These are phyloP conservation scores for Penicillium sp. DNA, from an alignment of 2,329 filamentous ascomycete genomes.

Conservation along the genomic window DNA sequence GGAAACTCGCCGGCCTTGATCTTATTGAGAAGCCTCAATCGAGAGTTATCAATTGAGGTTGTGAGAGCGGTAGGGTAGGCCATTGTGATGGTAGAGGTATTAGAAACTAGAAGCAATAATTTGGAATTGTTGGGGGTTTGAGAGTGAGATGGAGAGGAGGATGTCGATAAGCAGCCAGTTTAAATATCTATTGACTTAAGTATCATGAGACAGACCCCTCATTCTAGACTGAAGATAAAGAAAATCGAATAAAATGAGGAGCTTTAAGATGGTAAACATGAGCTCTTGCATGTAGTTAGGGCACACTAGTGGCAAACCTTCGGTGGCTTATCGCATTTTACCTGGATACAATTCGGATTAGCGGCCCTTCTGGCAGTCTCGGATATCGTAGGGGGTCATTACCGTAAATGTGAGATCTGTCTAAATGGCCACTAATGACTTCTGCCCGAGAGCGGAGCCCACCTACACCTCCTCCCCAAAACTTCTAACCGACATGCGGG, in stretches of 20 bases:
- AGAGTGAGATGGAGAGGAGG: neutral
- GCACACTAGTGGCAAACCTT: neutral
- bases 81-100: slow-evolving; percentile 4
- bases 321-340: neutral
- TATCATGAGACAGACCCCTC: neutral
- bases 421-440: accelerated
- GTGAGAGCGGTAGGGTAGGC: slow-evolving; percentile 30
- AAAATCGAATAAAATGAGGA: neutral
- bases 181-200: neutral
- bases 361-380: neutral
- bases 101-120: neutral
- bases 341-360: neutral
- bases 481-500: neutral
- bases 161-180: neutral
- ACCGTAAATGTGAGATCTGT: neutral
- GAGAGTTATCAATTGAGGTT: slow-evolving; percentile 41
- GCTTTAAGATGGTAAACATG: neutral
- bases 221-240: neutral
- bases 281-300: slow-evolving; percentile 3
- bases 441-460: neutral
- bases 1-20: slow-evolving; percentile 41
- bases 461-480: slow-evolving; percentile 1
- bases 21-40: slow-evolving; percentile 46
- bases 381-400: accelerated
- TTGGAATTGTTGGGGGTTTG: neutral